These are phyloP conservation scores for Lineolata rhizophorae DNA, from an alignment of 495 filamentous ascomycete species.

Conservation along the genomic window DNA sequence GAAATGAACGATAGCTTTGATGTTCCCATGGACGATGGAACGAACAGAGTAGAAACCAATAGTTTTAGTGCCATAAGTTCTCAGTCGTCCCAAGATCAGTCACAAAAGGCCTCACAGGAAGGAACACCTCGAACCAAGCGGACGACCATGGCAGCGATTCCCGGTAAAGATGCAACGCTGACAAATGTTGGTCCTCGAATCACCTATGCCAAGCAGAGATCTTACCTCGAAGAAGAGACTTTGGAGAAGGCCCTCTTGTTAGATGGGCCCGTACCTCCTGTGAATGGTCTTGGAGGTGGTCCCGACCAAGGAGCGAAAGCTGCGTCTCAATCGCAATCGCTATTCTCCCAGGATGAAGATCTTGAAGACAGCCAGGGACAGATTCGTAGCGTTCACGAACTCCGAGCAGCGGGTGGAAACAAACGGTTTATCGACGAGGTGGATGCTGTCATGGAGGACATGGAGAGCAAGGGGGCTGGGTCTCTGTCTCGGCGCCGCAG, in stretches of 20 bases:
- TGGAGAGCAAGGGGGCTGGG: conserved; percentile 32
- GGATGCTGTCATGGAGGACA: conserved; percentile 65
- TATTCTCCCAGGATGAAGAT: conserved; percentile 26
- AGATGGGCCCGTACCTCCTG: conserved; percentile 8
- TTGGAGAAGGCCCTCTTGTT: conserved; percentile 12
- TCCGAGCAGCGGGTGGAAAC: conserved; percentile 69
- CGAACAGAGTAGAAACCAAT: too few species aligned
- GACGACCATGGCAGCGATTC: too few species aligned
- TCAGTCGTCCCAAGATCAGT: too few species aligned
- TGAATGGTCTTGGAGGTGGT: conserved; percentile 3
- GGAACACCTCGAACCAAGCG: too few species aligned
- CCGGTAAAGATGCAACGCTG: conserved; percentile 9
- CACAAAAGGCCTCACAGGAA: too few species aligned
- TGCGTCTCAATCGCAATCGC: conserved; percentile 3
- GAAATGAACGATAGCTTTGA: too few species aligned
- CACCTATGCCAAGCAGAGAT: conserved; percentile 41
- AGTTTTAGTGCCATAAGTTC: too few species aligned
- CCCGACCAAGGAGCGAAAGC: not conserved
- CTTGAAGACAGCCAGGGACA: conserved; percentile 17
- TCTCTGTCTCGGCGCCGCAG: conserved; percentile 26
- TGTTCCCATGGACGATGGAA: too few species aligned
- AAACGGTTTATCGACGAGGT: conserved; percentile 60
- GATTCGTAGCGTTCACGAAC: conserved; percentile 77
- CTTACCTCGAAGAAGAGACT: conserved; percentile 30
- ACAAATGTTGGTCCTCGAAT: conserved; percentile 22